A percentile compares a stretch with the other conserved stretches of the same genome.
These are phyloP conservation scores for Clitoria ternatea DNA, from an alignment of 306 rosid species.

Conservation along the genomic window DNA sequence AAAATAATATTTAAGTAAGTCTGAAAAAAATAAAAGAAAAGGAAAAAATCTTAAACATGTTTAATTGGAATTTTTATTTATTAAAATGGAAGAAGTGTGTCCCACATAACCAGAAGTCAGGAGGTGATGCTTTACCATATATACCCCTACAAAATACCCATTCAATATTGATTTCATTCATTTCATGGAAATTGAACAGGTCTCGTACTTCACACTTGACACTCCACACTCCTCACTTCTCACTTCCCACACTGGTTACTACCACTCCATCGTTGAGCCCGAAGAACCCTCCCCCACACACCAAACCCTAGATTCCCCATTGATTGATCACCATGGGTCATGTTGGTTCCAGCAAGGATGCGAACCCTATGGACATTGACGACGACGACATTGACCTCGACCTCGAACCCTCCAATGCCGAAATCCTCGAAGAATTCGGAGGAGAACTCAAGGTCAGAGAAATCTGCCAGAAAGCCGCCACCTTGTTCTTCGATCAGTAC, in stretches of 20 bases:
- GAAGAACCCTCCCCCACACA: background rate
- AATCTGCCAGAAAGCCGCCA: constrained; percentile 54
- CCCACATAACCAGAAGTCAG: background rate
- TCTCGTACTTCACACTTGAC: background rate
- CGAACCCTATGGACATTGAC: constrained; percentile 22
- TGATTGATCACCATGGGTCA: constrained; percentile 37
- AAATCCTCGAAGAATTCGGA: constrained; percentile 39
- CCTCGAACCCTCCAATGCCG: background rate
- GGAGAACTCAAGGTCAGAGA: constrained; percentile 22
- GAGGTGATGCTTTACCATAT: background rate
- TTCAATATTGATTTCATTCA: background rate
- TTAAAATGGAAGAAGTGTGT: too few species aligned
- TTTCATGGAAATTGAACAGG: background rate
- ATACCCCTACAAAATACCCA: background rate
- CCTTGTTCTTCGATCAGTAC: constrained; percentile 50
- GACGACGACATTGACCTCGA: constrained; percentile 26
- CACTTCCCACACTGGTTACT: background rate
- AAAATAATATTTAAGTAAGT: too few species aligned
- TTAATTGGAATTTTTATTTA: too few species aligned
- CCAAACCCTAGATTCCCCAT: background rate
- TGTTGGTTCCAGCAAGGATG: constrained; percentile 49
- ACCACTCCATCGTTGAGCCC: too few species aligned
- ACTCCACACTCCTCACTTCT: background rate
- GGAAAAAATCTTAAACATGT: too few species aligned
- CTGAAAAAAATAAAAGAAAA: too few species aligned